Evolutionary conservation across 108 stramenopile genomes (phyloP).

Genomic region (Aurantiochytrium sp.): DNA sequence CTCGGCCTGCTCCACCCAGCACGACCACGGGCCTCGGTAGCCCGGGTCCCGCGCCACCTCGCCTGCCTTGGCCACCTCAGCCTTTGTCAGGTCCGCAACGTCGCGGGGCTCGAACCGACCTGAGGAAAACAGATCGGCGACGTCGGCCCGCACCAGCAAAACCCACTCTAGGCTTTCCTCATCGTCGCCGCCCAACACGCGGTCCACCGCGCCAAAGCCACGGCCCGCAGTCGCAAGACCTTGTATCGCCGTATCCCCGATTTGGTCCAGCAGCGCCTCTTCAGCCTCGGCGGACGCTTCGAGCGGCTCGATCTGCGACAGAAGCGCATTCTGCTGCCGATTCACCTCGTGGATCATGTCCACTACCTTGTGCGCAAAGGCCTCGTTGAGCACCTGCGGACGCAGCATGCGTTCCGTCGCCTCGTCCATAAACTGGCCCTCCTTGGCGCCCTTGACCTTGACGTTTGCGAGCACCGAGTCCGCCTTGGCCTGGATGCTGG

Average conservation of each 20-base stretch:
- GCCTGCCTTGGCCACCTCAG: background rate
- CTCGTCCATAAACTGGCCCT: conserved; percentile 19
- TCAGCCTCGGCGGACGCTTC: background rate
- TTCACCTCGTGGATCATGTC: background rate
- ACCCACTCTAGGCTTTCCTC: background rate
- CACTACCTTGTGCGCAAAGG: conserved; percentile 12
- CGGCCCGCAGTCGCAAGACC: background rate
- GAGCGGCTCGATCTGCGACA: background rate
- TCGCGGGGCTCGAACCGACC: background rate
- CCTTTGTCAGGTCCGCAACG: background rate
- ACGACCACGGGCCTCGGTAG: background rate
- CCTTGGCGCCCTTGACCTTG: conserved; percentile 18
- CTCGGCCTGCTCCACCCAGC: background rate
- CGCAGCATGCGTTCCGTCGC: background rate
- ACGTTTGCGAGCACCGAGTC: background rate
- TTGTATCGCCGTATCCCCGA: background rate
- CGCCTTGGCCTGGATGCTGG: background rate
- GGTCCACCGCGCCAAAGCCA: background rate
- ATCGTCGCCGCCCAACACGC: background rate
- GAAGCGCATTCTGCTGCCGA: background rate
- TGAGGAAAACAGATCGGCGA: background rate
- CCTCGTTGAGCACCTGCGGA: conserved; percentile 15
- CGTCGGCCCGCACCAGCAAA: background rate
- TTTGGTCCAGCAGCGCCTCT: background rate
- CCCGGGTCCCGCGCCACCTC: background rate